Conservation (phyloP, 1,139 yeast genomes). For the Lodderomyces margitis region DNA sequence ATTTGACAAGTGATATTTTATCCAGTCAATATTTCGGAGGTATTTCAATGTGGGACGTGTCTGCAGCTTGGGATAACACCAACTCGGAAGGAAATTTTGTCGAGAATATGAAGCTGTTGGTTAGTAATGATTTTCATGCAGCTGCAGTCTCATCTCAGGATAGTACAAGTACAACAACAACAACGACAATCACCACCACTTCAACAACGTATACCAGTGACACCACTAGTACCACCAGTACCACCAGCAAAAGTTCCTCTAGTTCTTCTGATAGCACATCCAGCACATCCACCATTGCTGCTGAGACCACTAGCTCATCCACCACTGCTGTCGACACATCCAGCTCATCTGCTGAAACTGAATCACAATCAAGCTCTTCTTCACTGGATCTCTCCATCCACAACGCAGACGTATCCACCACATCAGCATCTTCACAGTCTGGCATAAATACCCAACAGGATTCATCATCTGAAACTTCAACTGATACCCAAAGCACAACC, state of each 20-base stretch:
- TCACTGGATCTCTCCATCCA: neutral
- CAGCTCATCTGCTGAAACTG: slow-evolving; percentile 7
- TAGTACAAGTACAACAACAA: slow-evolving; percentile 10
- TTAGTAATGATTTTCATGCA: slow-evolving; percentile 6
- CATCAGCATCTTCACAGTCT: neutral
- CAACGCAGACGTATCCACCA: neutral
- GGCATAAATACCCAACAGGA: slow-evolving; percentile 4
- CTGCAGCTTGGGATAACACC: slow-evolving; percentile 64
- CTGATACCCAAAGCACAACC: slow-evolving; percentile 4
- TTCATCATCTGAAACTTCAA: neutral
- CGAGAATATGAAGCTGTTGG: slow-evolving; percentile 36
- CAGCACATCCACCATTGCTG: slow-evolving; percentile 11
- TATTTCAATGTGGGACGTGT: slow-evolving; percentile 89
- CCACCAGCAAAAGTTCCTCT: slow-evolving; percentile 9
- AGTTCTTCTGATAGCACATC: slow-evolving; percentile 12
- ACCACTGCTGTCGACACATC: slow-evolving; percentile 10
- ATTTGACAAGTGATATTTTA: slow-evolving; percentile 35
- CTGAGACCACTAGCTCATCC: slow-evolving; percentile 11
- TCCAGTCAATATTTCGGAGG: slow-evolving; percentile 66
- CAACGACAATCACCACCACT: slow-evolving; percentile 9
- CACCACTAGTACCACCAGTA: slow-evolving; percentile 7
- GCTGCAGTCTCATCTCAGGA: slow-evolving; percentile 9
- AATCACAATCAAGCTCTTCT: neutral
- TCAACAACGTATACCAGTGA: slow-evolving; percentile 8
- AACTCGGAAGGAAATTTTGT: slow-evolving; percentile 45